A percentile compares a stretch with the other conserved stretches of the same genome.
phyloP scores from a whole-genome alignment of 2,329 filamentous ascomycete species.

The Phaeoacremonium minimum region DNA sequence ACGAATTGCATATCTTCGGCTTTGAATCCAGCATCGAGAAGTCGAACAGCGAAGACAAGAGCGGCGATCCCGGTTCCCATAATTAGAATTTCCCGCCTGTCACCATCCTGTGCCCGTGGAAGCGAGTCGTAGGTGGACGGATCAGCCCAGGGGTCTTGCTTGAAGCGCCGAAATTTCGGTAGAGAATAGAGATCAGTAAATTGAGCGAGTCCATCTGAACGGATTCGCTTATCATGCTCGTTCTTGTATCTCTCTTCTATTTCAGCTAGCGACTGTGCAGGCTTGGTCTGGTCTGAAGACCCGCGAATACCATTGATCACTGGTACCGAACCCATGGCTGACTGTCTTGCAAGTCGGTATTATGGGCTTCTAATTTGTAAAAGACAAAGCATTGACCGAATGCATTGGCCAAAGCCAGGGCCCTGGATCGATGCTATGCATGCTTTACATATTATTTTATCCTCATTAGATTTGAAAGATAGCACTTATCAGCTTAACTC shows the following conservation, averaged over 20 bases:
- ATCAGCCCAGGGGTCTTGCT: neutral
- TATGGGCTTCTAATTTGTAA: too few species aligned
- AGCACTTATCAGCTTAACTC: too few species aligned
- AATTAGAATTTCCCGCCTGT: slow-evolving; percentile 21
- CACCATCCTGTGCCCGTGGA: neutral
- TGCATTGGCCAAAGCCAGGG: too few species aligned
- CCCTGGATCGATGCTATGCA: too few species aligned
- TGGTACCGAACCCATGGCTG: too few species aligned
- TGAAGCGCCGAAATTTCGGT: neutral
- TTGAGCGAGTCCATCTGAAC: neutral
- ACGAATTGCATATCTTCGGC: slow-evolving; percentile 30
- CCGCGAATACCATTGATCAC: too few species aligned
- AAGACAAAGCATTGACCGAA: too few species aligned
- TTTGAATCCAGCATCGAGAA: slow-evolving; percentile 29
- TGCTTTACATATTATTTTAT: too few species aligned
- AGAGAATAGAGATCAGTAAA: neutral
- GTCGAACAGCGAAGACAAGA: slow-evolving; percentile 30
- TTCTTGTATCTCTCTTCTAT: slow-evolving; percentile 1
- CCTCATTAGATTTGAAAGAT: too few species aligned
- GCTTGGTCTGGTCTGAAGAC: too few species aligned
- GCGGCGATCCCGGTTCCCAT: slow-evolving; percentile 39
- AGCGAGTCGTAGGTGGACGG: neutral
- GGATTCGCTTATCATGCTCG: neutral
- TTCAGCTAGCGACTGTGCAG: too few species aligned
- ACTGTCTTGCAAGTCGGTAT: too few species aligned